A percentile compares a stretch with the other conserved stretches of the same genome.
Evolutionary conservation across 2,329 filamentous ascomycete genomes (phyloP).

Genomic region (Aspergillus pseudoviridinutans): DNA sequence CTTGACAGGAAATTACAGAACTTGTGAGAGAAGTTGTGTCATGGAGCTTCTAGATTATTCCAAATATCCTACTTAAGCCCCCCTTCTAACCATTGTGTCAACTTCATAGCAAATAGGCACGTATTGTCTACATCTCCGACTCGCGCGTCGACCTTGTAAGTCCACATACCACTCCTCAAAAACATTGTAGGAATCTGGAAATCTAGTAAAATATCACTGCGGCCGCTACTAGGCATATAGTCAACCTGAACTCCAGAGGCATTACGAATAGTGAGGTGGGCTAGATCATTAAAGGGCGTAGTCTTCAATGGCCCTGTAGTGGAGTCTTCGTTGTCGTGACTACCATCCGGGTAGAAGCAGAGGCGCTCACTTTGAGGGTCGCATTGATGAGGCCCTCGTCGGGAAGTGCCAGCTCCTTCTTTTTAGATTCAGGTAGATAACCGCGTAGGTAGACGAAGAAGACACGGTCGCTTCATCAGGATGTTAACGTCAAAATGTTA

Average conservation of each 20-base stretch:
- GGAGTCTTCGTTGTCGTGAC: background rate
- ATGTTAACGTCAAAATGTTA: slow-evolving; percentile 1
- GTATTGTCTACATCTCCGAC: slow-evolving; percentile 9
- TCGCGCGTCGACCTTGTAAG: slow-evolving; percentile 10
- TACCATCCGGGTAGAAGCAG: slow-evolving; percentile 12
- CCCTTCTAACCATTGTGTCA: slow-evolving; percentile 13
- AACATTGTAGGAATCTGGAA: slow-evolving; percentile 11
- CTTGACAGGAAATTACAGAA: too few relatives aligned
- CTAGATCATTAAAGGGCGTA: slow-evolving; percentile 6
- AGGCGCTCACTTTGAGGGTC: slow-evolving; percentile 8
- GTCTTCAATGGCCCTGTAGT: slow-evolving; percentile 8
- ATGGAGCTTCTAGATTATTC: too few relatives aligned
- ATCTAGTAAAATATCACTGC: slow-evolving; percentile 9
- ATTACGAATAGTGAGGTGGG: slow-evolving; percentile 10
- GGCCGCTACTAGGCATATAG: slow-evolving; percentile 10
- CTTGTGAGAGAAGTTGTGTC: too few relatives aligned
- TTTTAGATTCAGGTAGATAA: slow-evolving; percentile 10
- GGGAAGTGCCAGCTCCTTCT: slow-evolving; percentile 9
- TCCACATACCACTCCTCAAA: slow-evolving; percentile 12
- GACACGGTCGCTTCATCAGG: slow-evolving; percentile 7
- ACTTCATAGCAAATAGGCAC: slow-evolving; percentile 11
- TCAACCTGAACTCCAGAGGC: slow-evolving; percentile 7
- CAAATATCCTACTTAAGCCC: background rate
- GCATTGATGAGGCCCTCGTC: slow-evolving; percentile 10
- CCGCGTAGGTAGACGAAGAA: slow-evolving; percentile 12